Evolutionary conservation across 2,329 filamentous ascomycete genomes (phyloP), one percentile per base, ranked within the genome.

Genomic region (Calonectria ilicicola): DNA sequence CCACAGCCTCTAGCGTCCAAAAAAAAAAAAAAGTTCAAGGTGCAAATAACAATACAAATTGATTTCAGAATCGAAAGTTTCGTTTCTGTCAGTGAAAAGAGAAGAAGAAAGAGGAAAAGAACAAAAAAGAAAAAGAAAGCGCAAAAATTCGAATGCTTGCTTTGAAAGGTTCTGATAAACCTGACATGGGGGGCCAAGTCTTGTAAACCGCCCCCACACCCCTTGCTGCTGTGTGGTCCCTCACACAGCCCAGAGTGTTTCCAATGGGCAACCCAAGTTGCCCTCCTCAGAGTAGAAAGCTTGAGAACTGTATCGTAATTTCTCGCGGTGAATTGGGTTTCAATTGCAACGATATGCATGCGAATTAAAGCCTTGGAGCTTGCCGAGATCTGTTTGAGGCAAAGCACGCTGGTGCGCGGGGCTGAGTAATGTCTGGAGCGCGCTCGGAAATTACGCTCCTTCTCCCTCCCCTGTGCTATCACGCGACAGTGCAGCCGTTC

Each of bases 401-500:
- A 70, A 62, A 63, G 23, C 46, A 70, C 26, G 29, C 65, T 65
- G 67, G 62, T 46, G 47, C 68, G 72, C 73, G 76, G 75, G 76
- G 75, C 76, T 72, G 63, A 74, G 62, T 74, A 75, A 74, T 74
- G 70, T 62, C 71, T 67, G 56, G 65, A 63, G 66, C 70, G 72
- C 73, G 75, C 70, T 46, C n/a, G 47, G 70, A 70, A 72, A 73
- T 66, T 74, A 66, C 67, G 60, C 29, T 72, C 72, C 65, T 42
- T 73, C 70, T 58, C 72, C 66, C 19, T 76, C 77, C 66, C 72
- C 74, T 71, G 70, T 68, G 69, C 65, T 65, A 35, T 78, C 75
- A 42, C 70, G 74, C 58, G 69, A 63, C 64, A 71, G 73, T 14
- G 66, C 46, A 29, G 66, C 46, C 29, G 72, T 67, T 71, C 71